These are phyloP conservation scores for Sonneratia caseolaris DNA, from an alignment of 345 rosid species.

Conservation along the genomic window DNA sequence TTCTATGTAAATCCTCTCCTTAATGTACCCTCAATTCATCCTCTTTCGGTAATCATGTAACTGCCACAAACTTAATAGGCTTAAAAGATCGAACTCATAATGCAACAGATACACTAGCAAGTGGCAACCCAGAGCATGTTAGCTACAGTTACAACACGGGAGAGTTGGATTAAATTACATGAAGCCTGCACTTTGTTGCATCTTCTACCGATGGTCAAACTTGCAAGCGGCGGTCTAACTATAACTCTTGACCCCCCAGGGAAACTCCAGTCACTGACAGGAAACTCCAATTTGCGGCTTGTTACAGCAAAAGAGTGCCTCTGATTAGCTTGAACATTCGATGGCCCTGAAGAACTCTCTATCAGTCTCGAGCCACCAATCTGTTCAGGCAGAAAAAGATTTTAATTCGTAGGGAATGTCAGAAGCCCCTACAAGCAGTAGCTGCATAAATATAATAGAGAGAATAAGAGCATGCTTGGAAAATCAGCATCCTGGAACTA, in stretches of 20 bases:
- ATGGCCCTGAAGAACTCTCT: conserved; percentile 11
- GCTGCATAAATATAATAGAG: no score
- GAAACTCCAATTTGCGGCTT: conserved; percentile 12
- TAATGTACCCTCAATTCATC: neutral
- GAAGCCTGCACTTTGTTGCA: conserved; percentile 45
- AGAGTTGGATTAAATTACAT: conserved; percentile 35
- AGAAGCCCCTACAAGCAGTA: no score
- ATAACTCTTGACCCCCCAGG: conserved; percentile 45
- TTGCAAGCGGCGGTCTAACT: conserved; percentile 18
- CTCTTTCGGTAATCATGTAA: neutral
- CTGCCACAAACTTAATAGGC: neutral
- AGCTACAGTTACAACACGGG: neutral
- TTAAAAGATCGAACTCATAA: neutral
- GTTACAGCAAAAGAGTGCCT: conserved; percentile 22
- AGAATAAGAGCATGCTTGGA: neutral
- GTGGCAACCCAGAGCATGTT: neutral
- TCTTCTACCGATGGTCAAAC: conserved; percentile 18
- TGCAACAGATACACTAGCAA: neutral
- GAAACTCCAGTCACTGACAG: conserved; percentile 46
- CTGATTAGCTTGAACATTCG: conserved; percentile 12
- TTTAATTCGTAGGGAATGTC: conserved; percentile 7
- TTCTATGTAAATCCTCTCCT: neutral
- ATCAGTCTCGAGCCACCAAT: conserved; percentile 23
- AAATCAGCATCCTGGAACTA: neutral
- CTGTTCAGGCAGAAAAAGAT: conserved; percentile 16